Conservation (phyloP, 805 yeast genomes). For the Starmerella etchellsii region DNA sequence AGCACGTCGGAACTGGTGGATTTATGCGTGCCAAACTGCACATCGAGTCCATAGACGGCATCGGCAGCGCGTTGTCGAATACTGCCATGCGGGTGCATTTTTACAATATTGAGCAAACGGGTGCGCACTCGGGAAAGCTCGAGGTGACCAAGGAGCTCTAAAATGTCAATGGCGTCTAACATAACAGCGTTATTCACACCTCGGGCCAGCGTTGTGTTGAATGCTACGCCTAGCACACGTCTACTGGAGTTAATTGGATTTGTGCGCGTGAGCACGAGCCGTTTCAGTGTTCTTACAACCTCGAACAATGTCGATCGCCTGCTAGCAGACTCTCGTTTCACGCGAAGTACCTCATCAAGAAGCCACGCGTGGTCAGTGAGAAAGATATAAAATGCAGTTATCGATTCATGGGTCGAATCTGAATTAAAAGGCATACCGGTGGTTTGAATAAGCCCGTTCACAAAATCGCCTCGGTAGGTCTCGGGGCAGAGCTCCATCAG, state of each 20-base stretch:
- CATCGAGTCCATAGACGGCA: slow-evolving; percentile 30
- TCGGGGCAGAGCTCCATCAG: slow-evolving; percentile 1
- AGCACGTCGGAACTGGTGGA: not conserved
- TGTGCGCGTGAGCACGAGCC: slow-evolving; percentile 3
- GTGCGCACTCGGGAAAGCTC: slow-evolving; percentile 6
- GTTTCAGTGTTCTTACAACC: slow-evolving; percentile 6
- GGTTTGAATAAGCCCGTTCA: slow-evolving; percentile 14
- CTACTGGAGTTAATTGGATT: not conserved
- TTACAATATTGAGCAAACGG: slow-evolving; percentile 25
- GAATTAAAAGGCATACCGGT: no score
- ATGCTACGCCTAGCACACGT: slow-evolving; percentile 35
- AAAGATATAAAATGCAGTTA: no score
- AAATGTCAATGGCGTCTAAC: slow-evolving; percentile 13
- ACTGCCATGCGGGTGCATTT: slow-evolving; percentile 24
- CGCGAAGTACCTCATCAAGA: no score
- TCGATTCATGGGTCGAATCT: no score
- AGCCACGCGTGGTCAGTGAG: no score
- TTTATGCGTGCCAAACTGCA: not conserved
- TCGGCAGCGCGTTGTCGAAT: slow-evolving; percentile 34
- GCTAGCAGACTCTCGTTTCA: no score
- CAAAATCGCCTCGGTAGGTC: not conserved
- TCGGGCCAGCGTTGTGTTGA: slow-evolving; percentile 45
- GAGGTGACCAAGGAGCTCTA: slow-evolving; percentile 2
- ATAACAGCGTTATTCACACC: slow-evolving; percentile 27
- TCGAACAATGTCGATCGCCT: no score